Evolutionary conservation across 331 rosid species (phyloP).

Genomic region (Pyracantha coccinea): DNA sequence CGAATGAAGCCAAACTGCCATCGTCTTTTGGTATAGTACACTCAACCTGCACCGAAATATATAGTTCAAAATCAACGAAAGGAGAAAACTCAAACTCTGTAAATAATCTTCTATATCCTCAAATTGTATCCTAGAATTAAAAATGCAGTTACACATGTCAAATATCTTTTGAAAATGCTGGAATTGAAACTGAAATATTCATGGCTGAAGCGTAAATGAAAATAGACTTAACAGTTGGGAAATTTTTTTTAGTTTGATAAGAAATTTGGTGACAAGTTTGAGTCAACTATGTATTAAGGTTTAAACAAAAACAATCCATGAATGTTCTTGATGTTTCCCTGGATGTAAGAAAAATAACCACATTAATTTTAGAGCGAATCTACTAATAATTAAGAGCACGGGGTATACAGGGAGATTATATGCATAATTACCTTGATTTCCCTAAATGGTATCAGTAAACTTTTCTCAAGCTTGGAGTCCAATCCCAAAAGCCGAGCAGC

Average conservation of each 20-base stretch:
- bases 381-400: neutral
- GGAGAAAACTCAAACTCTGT: neutral
- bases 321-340: too few relatives aligned
- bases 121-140: too few relatives aligned
- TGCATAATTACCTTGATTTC: slow-evolving; percentile 63
- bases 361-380: neutral
- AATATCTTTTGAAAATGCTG: too few relatives aligned
- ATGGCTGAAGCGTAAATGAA: too few relatives aligned
- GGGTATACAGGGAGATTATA: neutral
- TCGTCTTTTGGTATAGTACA: slow-evolving; percentile 95
- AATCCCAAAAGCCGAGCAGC: slow-evolving; percentile 80
- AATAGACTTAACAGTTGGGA: too few relatives aligned
- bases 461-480: slow-evolving; percentile 83
- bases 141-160: too few relatives aligned
- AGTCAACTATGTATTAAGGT: too few relatives aligned
- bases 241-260: too few relatives aligned
- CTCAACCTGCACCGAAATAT: slow-evolving; percentile 50
- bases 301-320: too few relatives aligned
- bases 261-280: too few relatives aligned
- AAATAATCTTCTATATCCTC: neutral
- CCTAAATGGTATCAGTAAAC: slow-evolving; percentile 81
- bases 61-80: neutral
- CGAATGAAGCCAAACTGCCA: slow-evolving; percentile 63
- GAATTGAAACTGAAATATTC: too few relatives aligned
- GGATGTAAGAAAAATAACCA: neutral